Evolutionary conservation across 2,329 filamentous ascomycete genomes (phyloP), one percentile per base, ranked within the genome.

Genomic region (Colletotrichum shisoi): DNA sequence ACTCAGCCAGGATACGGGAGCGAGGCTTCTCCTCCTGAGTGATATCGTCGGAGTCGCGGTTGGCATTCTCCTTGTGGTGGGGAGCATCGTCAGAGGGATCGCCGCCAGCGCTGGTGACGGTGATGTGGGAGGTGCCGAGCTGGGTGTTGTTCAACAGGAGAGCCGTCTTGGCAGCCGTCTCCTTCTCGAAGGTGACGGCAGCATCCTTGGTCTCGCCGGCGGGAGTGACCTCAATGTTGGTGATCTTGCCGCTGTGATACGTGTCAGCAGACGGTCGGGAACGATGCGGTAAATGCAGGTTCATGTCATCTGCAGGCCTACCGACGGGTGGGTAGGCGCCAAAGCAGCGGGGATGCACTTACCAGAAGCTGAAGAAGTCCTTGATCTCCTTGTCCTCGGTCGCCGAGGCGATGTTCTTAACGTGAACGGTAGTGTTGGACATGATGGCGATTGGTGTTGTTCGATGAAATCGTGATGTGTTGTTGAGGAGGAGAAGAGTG

Each of bases 311-410:
- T 34, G 63, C 19, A 58, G 24, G 9, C n/a, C 27, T 17, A 19
- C n/a, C 31, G 34, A 15, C 11, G 3, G 6, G 13, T 13, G 31
- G 31, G 8, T 3, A 1, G n/a, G 13, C 15, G 31, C 51, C 12
- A 37, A 24, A 9, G 27, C 44, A 44, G 42, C 57, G 9, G 21
- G n/a, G 57, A 27, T n/a, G 45, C 31, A 75, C 87, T 77, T 85
- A 94, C 92, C 88, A 91, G 81, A 98, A 98, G 84, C 91, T 95
- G 85, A 99, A 99, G 85, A 99, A 99, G 77, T 97, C 94, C 76
- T 88, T 89, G 74, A 99, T 89, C 81, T 98, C 93, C 81, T 94
- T 90, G 80, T 99, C 93, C 72, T 87, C 88, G 64, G 94, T 97
- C 77, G 89, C 81, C 70, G 84, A 78, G 72, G 91, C 89, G 81